Conservation (phyloP, 495 filamentous ascomycete species). For the Annulohypoxylon bovei region DNA sequence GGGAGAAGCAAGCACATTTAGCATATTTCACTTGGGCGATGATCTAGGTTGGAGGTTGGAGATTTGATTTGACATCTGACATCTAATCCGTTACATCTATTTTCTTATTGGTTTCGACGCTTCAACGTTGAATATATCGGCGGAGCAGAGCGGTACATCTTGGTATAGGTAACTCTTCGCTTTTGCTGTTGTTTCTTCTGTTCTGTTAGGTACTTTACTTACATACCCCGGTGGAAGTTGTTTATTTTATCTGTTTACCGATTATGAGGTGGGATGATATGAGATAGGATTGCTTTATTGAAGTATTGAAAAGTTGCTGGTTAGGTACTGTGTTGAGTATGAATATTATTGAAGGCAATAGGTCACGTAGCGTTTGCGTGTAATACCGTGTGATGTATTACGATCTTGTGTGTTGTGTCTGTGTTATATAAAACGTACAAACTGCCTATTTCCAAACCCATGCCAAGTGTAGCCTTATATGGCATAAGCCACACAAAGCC, state of each 20-base stretch:
- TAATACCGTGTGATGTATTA: no score
- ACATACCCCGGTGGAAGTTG: background rate
- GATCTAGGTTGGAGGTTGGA: background rate
- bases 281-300: background rate
- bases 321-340: no score
- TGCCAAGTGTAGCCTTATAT: no score
- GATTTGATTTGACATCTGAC: background rate
- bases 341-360: no score
- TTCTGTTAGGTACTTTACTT: background rate
- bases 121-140: background rate
- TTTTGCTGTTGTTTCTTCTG: background rate
- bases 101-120: background rate
- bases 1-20: background rate
- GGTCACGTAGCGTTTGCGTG: no score
- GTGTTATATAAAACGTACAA: no score
- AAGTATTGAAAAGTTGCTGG: background rate
- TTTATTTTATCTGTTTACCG: background rate
- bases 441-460: no score
- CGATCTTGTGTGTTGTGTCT: no score
- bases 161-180: background rate
- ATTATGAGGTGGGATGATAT: background rate
- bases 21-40: background rate
- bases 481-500: no score
- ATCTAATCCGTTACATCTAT: background rate
- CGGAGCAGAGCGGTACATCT: conserved; percentile 8